phyloP scores from a whole-genome alignment of 106 monocot genomes.

The Vanilla planifolia region DNA sequence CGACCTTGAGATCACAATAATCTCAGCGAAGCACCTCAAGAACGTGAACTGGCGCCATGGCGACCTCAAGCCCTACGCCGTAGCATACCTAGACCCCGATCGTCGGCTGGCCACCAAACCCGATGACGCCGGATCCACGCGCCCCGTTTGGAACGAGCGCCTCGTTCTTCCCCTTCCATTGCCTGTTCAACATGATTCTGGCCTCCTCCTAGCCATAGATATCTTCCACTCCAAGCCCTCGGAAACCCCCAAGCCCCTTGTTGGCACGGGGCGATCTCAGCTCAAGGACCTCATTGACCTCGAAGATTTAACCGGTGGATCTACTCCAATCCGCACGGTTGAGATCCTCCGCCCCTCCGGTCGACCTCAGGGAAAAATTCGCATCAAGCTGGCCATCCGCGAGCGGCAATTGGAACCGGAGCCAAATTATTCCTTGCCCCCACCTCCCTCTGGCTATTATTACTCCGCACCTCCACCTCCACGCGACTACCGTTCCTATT shows the following conservation, averaged over 20 bases:
- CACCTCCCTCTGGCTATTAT: constrained; percentile 25
- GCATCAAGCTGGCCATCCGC: constrained; percentile 56
- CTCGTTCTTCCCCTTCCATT: constrained; percentile 54
- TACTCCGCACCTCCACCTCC: constrained; percentile 32
- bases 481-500: constrained; percentile 34
- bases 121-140: constrained; percentile 65
- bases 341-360: constrained; percentile 86
- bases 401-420: constrained; percentile 34
- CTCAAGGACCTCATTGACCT: constrained; percentile 41
- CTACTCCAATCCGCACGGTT: constrained; percentile 38
- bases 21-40: constrained; percentile 93
- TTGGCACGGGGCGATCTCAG: constrained; percentile 45
- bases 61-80: constrained; percentile 87
- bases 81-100: constrained; percentile 66
- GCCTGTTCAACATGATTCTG: constrained; percentile 14
- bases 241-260: constrained; percentile 89
- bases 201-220: constrained; percentile 58
- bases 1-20: constrained; percentile 55
- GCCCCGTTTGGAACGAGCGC: constrained; percentile 91
- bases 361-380: constrained; percentile 80
- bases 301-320: constrained; percentile 2
- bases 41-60: constrained; percentile 98
- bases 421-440: constrained; percentile 21
- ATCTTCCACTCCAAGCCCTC: constrained; percentile 94
- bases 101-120: constrained; percentile 68